Evolutionary conservation across 805 yeast genomes (phyloP), one percentile per base, ranked within the genome.

Genomic region (Saturnispora mendoncae): DNA sequence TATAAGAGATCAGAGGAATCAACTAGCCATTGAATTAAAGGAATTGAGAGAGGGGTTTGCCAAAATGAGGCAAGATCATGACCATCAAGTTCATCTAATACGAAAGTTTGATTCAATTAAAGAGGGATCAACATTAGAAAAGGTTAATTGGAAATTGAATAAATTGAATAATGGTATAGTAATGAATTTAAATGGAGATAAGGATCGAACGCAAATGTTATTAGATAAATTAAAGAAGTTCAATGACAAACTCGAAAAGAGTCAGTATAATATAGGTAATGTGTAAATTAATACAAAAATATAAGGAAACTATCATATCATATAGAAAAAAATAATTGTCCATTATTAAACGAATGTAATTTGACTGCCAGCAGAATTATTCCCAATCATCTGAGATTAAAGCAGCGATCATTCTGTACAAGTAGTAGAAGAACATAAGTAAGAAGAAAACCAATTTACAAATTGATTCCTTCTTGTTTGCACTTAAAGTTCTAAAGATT

Each of bases 371-470:
- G n/a, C 17, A 6, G 7, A 6, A 13, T n/a, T 25, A 39, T 29
- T 39, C 35, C 33, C 35, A 42, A 38, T 72, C 84, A 51, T 81
- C 87, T 33, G 80, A 77, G 57, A 90, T 85, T 59, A 88, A 74
- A 34, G 95, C 87, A 74, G 88, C 79, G 65, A 88, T 87, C 95
- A 88, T 87, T 69, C 94, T 78, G 74, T 88, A 90, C 57, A 90
- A 75, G 72, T 87, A 90, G 72, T 75, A 87, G 81, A 92, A 90
- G 76, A 92, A 92, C 82, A 90, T 69, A 57, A 85, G 64, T 55
- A 90, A 72, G 61, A 86, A 90, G 76, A 85, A 87, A 9, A 92
- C 96, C 53, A 92, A 74, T 64, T 90, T 90, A 61, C 84, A 65
- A 60, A 88, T 87, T 46, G 86, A 74, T 66, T 88, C 97, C 62